A percentile compares a stretch with the other conserved stretches of the same genome.
These are phyloP conservation scores for Diospyros kaki DNA, from an alignment of 148 eudicot species.

Conservation along the genomic window DNA sequence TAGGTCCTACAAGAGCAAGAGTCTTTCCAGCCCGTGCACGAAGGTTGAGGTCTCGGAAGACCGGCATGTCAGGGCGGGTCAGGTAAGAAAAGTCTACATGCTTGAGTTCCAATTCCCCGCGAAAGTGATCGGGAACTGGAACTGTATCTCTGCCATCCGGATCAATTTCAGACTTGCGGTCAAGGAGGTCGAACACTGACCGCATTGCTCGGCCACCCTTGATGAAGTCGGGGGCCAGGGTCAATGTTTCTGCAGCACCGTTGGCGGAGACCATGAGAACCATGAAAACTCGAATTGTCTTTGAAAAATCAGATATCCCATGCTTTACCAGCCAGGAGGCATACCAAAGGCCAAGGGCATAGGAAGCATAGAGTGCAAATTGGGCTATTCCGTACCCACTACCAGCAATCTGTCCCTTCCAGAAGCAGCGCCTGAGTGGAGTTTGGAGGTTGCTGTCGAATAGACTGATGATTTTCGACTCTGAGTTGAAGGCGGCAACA, in stretches of 20 bases:
- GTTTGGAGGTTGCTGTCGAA: slow-evolving; percentile 52
- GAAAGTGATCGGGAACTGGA: slow-evolving; percentile 58
- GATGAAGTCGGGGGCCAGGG: slow-evolving; percentile 86
- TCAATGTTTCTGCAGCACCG: slow-evolving; percentile 83
- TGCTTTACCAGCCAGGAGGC: slow-evolving; percentile 91
- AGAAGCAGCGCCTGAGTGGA: slow-evolving; percentile 73
- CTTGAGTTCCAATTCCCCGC: slow-evolving; percentile 80
- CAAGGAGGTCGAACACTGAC: slow-evolving; percentile 74
- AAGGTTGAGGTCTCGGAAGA: slow-evolving; percentile 64
- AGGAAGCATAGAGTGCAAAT: slow-evolving; percentile 71
- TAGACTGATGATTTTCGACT: slow-evolving; percentile 58
- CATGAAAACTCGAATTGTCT: slow-evolving; percentile 86
- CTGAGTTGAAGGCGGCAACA: slow-evolving; percentile 91
- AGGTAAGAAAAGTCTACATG: slow-evolving; percentile 83
- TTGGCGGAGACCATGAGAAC: slow-evolving; percentile 94
- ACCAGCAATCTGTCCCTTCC: slow-evolving; percentile 95
- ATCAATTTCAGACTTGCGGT: slow-evolving; percentile 73
- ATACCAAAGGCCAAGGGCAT: slow-evolving; percentile 89
- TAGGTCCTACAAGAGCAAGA: slow-evolving; percentile 78
- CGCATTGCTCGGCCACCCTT: slow-evolving; percentile 86
- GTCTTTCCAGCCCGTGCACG: slow-evolving; percentile 82
- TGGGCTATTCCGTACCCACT: slow-evolving; percentile 81
- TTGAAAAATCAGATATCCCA: slow-evolving; percentile 77
- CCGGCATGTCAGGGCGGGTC: slow-evolving; percentile 57
- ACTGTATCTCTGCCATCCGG: slow-evolving; percentile 64